These are phyloP conservation scores for Ceratocystis harringtonii DNA, from an alignment of 2,329 filamentous ascomycete genomes.

Conservation along the genomic window DNA sequence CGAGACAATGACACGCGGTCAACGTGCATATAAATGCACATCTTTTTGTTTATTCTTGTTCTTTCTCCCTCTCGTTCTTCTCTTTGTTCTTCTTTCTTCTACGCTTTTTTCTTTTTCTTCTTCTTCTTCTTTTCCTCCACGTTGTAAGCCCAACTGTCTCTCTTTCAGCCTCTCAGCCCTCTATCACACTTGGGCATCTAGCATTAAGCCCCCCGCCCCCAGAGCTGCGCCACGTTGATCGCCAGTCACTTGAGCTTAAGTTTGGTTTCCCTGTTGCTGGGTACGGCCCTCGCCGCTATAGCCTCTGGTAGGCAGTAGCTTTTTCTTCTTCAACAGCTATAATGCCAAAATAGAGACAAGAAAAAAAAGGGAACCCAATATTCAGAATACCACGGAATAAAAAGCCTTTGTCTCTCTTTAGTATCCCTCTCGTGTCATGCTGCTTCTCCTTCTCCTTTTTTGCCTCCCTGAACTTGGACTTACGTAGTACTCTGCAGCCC, in stretches of 20 bases:
- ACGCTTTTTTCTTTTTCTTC: no score
- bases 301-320: not conserved
- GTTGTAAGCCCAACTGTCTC: not conserved
- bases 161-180: no score
- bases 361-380: not conserved
- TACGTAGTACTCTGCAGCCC: not conserved
- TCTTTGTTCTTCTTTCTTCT: constrained; percentile 2
- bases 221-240: constrained; percentile 7
- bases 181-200: not conserved
- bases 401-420: not conserved
- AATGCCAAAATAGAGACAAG: not conserved
- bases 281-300: not conserved
- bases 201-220: not conserved
- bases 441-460: not conserved
- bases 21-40: not conserved
- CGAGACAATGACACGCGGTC: not conserved
- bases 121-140: not conserved
- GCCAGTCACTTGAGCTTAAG: not conserved
- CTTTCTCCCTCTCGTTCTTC: not conserved
- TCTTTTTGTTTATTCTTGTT: not conserved
- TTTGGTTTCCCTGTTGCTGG: not conserved
- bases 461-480: not conserved
- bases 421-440: not conserved
- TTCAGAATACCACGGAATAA: no score
- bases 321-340: not conserved